Evolutionary conservation across 2,329 filamentous ascomycete genomes (phyloP).

Genomic region (Ampelomyces quisqualis): DNA sequence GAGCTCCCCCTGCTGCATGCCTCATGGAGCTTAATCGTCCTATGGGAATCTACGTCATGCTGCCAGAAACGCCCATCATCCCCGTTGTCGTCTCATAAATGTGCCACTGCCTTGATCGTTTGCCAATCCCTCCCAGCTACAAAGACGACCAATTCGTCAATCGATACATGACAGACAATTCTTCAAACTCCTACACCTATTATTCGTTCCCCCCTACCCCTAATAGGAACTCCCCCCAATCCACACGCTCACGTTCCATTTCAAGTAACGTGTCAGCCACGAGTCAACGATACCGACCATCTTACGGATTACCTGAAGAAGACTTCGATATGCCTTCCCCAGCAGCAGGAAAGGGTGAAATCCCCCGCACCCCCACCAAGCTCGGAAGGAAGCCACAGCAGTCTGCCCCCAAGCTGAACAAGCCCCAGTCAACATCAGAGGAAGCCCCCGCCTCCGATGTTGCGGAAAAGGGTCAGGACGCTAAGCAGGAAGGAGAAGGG

Average conservation of each 20-base stretch:
- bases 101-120: conserved; percentile 22
- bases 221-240: conserved; percentile 45
- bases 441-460: conserved; percentile 41
- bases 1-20: conserved; percentile 37
- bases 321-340: conserved; percentile 51
- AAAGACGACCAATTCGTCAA: conserved; percentile 41
- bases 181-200: conserved; percentile 52
- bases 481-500: conserved; percentile 5
- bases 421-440: conserved; percentile 34
- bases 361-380: conserved; percentile 55
- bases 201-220: conserved; percentile 55
- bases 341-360: conserved; percentile 52
- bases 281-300: conserved; percentile 35
- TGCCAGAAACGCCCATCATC: conserved; percentile 18
- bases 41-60: conserved; percentile 39
- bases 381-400: conserved; percentile 49
- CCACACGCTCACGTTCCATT: conserved; percentile 43
- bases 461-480: conserved; percentile 31
- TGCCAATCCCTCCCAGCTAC: conserved; percentile 20
- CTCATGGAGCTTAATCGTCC: conserved; percentile 19
- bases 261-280: conserved; percentile 40
- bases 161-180: conserved; percentile 53
- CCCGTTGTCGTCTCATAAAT: conserved; percentile 34
- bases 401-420: conserved; percentile 47
- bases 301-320: conserved; percentile 33